Conservation (phyloP, 1,284 basidiomycete genomes). For the Ganoderma sinense region DNA sequence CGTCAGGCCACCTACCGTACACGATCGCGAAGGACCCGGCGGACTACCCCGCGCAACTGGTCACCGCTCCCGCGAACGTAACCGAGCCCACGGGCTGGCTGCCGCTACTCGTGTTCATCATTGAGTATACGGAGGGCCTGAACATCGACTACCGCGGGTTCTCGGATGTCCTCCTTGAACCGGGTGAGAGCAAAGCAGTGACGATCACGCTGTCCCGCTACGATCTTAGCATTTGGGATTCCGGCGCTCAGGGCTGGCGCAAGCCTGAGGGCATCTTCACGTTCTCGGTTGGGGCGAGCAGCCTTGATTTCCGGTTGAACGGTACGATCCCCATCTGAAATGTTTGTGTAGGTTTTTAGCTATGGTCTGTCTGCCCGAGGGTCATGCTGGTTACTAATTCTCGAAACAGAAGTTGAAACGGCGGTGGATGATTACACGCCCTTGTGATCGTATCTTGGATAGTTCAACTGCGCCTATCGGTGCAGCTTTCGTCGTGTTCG, state of each 20-base stretch:
- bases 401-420: no score
- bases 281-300: constrained; percentile 60
- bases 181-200: constrained; percentile 45
- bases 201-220: constrained; percentile 50
- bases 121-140: constrained; percentile 74
- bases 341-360: background rate
- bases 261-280: constrained; percentile 53
- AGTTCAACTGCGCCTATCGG: no score
- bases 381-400: no score
- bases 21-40: constrained; percentile 74
- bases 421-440: no score
- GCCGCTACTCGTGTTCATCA: constrained; percentile 41
- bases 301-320: constrained; percentile 49
- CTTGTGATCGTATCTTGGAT: no score
- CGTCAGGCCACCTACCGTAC: constrained; percentile 81
- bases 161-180: constrained; percentile 47
- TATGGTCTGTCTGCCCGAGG: no score
- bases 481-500: no score
- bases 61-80: constrained; percentile 45
- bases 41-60: constrained; percentile 74
- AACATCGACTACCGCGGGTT: constrained; percentile 80
- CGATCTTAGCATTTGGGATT: constrained; percentile 56
- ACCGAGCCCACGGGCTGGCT: constrained; percentile 42
- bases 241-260: constrained; percentile 57
- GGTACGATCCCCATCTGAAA: constrained; percentile 35